Base-by-base conservation (phyloP, 331 rosid genomes). In the Ulmus americana region DNA sequence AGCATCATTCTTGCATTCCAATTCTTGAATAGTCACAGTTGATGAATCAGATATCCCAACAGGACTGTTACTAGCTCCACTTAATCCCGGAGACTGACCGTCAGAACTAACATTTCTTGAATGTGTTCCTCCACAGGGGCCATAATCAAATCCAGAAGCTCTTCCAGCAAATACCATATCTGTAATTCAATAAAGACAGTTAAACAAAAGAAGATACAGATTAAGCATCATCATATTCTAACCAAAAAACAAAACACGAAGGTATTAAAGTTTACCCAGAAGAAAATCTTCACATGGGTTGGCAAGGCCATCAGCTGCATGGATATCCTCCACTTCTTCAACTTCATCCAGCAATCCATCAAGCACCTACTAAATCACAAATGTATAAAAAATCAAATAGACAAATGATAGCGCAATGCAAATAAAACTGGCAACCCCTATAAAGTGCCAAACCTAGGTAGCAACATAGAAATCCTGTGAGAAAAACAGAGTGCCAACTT, bases 261-360 rank as follows among this genome's bases (percentile, higher is more conserved):
- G 14, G 22, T 69, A 28, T 38, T 40, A 47, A 69, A n/a, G n/a
- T 46, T 67, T 76, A 85, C 95, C 95, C 69, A 84, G 82, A 72
- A 94, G 85, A 80, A 76, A 85, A 77, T 86, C 97, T 69, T 80
- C 95, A 71, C 80, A 85, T 14, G 84, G 82, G 68, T 76, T 69
- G 1, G 87, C 62, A 76, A 90, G 88, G 51, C 73, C 85, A 74
- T 74, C 78, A 56, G 83, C 67, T 51, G 81, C 90, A 74, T 79
- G 79, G 76, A 87, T 75, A 80, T 79, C 90, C 61, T 71, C 83
- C 41, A 87, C 90, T 73, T 85, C 88, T 43, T 80, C 83, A 16
- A 86, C 80, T 79, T 84, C 91, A 81, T 84, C 91, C 79, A 91
- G 86, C 68, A 91, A 81, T 69, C 85, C 90, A 69, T 90, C 97